Conservation (phyloP, 2,329 filamentous ascomycete genomes). For the Ophiostoma tasmaniense region DNA sequence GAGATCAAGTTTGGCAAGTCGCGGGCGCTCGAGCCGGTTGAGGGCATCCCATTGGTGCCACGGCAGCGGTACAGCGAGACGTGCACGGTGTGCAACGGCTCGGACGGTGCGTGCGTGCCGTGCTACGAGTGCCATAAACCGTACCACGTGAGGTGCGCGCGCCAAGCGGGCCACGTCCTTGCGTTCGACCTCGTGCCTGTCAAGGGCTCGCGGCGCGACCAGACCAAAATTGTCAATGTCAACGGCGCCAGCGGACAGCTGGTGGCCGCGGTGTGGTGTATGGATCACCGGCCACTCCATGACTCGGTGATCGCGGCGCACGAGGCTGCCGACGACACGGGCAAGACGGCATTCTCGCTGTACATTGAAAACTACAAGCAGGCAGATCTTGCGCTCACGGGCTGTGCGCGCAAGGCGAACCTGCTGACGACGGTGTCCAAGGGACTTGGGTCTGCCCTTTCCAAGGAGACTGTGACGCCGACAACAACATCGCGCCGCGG, state of each 20-base stretch:
- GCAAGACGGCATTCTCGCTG: constrained; percentile 73
- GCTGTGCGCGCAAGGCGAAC: constrained; percentile 87
- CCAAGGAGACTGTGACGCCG: background rate
- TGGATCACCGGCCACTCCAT: constrained; percentile 70
- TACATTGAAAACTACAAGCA: constrained; percentile 90
- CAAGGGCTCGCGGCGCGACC: constrained; percentile 79
- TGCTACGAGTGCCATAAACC: constrained; percentile 64
- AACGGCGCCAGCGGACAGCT: constrained; percentile 75
- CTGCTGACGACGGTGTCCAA: constrained; percentile 60
- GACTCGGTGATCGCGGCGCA: constrained; percentile 68
- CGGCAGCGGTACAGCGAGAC: constrained; percentile 58
- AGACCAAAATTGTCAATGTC: constrained; percentile 69
- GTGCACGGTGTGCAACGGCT: constrained; percentile 77
- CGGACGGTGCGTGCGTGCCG: constrained; percentile 66
- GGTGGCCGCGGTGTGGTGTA: constrained; percentile 84
- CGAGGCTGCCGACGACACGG: constrained; percentile 62
- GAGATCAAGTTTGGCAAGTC: constrained; percentile 90
- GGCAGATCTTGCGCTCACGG: constrained; percentile 80
- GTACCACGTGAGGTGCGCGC: constrained; percentile 87
- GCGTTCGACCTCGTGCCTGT: constrained; percentile 87
- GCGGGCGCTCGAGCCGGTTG: constrained; percentile 71
- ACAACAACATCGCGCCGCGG: background rate
- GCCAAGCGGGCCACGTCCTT: constrained; percentile 70
- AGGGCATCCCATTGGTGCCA: constrained; percentile 80
- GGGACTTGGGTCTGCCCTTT: constrained; percentile 2